These are phyloP conservation scores for Scheffersomyces stipitis DNA, from an alignment of 805 yeast species.

Conservation along the genomic window DNA sequence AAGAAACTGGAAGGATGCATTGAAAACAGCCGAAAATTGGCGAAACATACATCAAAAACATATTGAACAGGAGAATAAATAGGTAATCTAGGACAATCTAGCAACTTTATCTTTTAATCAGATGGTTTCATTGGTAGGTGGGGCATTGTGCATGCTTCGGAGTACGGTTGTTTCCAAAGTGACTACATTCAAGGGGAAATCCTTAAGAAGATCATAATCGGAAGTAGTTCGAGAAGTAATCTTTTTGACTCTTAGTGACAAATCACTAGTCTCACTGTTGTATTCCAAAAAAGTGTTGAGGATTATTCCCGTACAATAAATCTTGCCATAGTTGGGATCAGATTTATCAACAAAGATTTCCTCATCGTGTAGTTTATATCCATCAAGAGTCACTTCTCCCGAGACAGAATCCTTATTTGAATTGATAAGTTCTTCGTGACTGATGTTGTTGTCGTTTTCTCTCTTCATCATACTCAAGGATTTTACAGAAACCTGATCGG, in stretches of 20 bases:
- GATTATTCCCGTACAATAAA: conserved; percentile 31
- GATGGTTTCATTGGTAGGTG: too few relatives aligned
- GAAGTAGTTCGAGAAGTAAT: not conserved
- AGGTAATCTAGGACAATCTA: not conserved
- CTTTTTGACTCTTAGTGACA: conserved; percentile 18
- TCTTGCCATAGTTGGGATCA: conserved; percentile 15
- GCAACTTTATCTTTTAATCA: not conserved
- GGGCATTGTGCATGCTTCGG: conserved; percentile 7
- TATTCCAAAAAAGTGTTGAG: conserved; percentile 27
- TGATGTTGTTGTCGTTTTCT: not conserved
- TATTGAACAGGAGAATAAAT: not conserved
- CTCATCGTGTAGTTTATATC: not conserved
- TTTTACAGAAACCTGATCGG: not conserved
- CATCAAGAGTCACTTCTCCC: not conserved
- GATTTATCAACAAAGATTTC: conserved; percentile 11
- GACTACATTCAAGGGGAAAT: conserved; percentile 27
- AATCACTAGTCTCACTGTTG: conserved; percentile 6
- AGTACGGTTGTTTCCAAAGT: conserved; percentile 34
- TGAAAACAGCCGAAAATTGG: conserved; percentile 41
- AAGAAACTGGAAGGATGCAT: conserved; percentile 40
- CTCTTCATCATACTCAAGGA: not conserved
- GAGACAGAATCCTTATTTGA: conserved; percentile 3
- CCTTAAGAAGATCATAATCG: conserved; percentile 23
- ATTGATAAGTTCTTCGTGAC: not conserved
- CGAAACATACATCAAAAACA: conserved; percentile 13